Evolutionary conservation across 805 yeast genomes (phyloP), one percentile per base, ranked within the genome.

Genomic region (Ogataea wickerhamii): DNA sequence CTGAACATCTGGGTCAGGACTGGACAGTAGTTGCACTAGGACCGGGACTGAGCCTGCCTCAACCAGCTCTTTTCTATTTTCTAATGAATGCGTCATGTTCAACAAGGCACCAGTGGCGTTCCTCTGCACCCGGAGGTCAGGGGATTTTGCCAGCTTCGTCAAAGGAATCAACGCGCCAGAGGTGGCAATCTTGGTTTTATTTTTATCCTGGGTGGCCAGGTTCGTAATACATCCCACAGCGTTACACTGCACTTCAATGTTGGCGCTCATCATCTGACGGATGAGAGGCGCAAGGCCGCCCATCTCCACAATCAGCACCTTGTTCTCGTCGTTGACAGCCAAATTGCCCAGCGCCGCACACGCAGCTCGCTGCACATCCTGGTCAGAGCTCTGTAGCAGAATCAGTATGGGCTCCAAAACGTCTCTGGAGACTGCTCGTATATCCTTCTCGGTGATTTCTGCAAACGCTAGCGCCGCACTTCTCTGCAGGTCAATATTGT

Each of bases 221-320:
- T 93, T 93, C 25, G 99, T 93, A 57, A 93, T 89, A 62, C 98
- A 93, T 13, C 99, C 99, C 40, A 93, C 98, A 2, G 99, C 98
- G 60, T 93, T 93, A 64, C 99, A 93, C 66, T 93, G 98, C 27
- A 93, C 98, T 63, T 93, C 99, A 41, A 93, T 95, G 56, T 93
- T 93, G 38, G 93, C 78, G 28, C 95, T 83, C 83, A 87, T 83
- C 99, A 93, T 93, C 66, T 93, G 98, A 62, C 94, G 82, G 53
- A 93, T 93, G 32, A 93, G 75, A 4, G 98, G 98, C 47, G 89
- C 96, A 41, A 93, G 74, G 2, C 98, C 98, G 20, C 98, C 98
- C 96, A 93, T 87, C 56, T 91, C 96, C 13, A 94, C 98, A 44
- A 93, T 91, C 36, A 93, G 71, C 13, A 85, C 75, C 62, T 93